A percentile compares a stretch with the other conserved stretches of the same genome.
These are phyloP conservation scores for Coemansia sp. DNA, from an alignment of 371 early-diverging fungal genomes.

Conservation along the genomic window DNA sequence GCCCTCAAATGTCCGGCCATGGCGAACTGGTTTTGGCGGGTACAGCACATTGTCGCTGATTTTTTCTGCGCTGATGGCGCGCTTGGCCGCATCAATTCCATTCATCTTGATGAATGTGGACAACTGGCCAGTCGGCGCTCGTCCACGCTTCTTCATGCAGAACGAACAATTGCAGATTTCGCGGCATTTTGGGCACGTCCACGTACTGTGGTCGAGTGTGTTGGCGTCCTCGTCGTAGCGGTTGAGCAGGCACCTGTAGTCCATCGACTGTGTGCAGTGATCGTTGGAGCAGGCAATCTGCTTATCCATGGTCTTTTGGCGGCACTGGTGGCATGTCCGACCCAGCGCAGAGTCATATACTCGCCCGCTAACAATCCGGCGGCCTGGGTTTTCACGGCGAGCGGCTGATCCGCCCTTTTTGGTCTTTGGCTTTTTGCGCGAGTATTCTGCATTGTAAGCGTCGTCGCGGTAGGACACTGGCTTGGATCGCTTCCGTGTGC, in stretches of 20 bases:
- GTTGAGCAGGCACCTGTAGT: conserved; percentile 51
- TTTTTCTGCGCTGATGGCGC: not conserved
- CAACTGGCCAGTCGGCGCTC: conserved; percentile 48
- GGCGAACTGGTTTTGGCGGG: not conserved
- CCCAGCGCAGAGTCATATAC: conserved; percentile 54
- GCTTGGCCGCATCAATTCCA: conserved; percentile 22
- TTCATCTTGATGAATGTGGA: conserved; percentile 22
- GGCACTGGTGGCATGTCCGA: conserved; percentile 56
- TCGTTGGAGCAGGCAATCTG: conserved; percentile 53
- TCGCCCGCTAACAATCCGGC: conserved; percentile 49
- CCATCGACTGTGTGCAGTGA: conserved; percentile 48
- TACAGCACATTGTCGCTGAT: conserved; percentile 8
- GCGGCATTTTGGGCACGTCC: conserved; percentile 57
- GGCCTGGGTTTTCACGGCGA: conserved; percentile 28
- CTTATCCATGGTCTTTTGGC: conserved; percentile 56
- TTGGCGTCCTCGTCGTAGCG: conserved; percentile 52
- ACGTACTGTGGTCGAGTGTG: conserved; percentile 24
- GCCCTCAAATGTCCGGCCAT: not conserved
- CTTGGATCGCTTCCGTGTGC: conserved; percentile 17
- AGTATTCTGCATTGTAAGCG: not conserved
- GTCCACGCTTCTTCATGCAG: conserved; percentile 50
- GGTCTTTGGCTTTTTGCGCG: conserved; percentile 2
- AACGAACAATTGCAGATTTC: conserved; percentile 56
- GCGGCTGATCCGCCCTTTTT: not conserved
- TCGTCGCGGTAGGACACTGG: conserved; percentile 26